These are phyloP conservation scores for Dispira simplex DNA, from an alignment of 192 early-diverging fungal genomes.

Conservation along the genomic window DNA sequence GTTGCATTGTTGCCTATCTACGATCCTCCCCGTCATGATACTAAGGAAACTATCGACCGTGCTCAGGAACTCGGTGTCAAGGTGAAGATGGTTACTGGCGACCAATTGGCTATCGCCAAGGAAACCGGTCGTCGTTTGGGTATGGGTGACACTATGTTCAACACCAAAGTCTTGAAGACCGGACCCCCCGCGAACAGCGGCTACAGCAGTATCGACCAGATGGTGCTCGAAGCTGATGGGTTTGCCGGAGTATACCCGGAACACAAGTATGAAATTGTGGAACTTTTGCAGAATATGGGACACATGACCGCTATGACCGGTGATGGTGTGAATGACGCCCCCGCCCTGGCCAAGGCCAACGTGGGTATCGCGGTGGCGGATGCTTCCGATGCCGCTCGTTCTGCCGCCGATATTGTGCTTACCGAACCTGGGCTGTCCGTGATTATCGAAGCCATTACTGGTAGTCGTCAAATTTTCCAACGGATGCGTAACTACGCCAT, in stretches of 20 bases:
- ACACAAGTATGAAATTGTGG: conserved; percentile 57
- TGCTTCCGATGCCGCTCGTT: conserved; percentile 60
- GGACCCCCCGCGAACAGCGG: conserved; percentile 41
- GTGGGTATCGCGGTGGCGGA: conserved; percentile 62
- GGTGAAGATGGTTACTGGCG: conserved; percentile 94
- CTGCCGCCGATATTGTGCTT: conserved; percentile 63
- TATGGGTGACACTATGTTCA: conserved; percentile 61
- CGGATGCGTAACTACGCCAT: conserved; percentile 86
- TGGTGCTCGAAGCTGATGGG: conserved; percentile 45
- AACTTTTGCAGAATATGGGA: conserved; percentile 46
- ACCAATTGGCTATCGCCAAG: conserved; percentile 80
- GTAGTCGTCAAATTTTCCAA: conserved; percentile 89
- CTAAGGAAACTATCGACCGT: conserved; percentile 64
- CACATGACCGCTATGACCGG: conserved; percentile 60
- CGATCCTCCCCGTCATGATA: conserved; percentile 63
- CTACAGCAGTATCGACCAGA: conserved; percentile 35
- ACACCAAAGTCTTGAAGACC: conserved; percentile 43
- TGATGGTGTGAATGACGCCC: conserved; percentile 60
- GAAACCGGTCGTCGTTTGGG: conserved; percentile 53
- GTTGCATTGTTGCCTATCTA: conserved; percentile 60
- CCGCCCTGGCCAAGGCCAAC: conserved; percentile 52
- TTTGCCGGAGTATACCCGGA: conserved; percentile 52
- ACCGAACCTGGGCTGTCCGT: conserved; percentile 66
- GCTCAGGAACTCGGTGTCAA: conserved; percentile 56
- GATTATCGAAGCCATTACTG: conserved; percentile 84